Evolutionary conservation across 2,329 filamentous ascomycete species (phyloP), one percentile per base, ranked within the genome.

Genomic region (Cladosporium sp.): DNA sequence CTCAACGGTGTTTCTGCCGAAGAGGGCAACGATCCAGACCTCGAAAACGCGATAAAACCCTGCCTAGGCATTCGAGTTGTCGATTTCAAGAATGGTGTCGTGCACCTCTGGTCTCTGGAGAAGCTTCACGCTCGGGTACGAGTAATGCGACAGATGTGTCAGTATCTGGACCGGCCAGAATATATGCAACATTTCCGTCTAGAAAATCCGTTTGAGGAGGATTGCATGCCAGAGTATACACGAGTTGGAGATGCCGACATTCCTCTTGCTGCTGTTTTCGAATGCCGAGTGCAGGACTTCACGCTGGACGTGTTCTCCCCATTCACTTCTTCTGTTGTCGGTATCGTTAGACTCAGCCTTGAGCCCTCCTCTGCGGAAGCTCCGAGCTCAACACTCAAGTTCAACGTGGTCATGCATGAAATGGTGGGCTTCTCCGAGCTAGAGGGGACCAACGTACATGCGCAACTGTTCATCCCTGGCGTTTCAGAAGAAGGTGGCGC

Each of bases 331-430:
- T 93, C 93, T 72, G 92, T 92, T 10, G 88, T 98, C 67, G 95
- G 94, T 54, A 94, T 97, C 65, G 87, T 99, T 70, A 92, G 93
- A 74, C 82, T 99, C 44, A 94, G 94, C 0, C 82, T 99, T 7
- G 95, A 99, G 75, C 95, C 95, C 15, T 98, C 94, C 0, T 94
- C 92, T 58, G 93, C 94, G 2, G 90, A 96, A 73, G 94, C 93
- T 4, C 95, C 95, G 15, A 91, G 92, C 14, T 95, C 92, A 66
- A 97, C 92, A 2, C 82, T 98, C 66, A 99, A 98, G 77, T 99
- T 99, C 81, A 99, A 98, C 74, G 93, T 98, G 5, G 93, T 98
- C 36, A 97, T 99, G 92, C 93, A 96, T 74, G 93, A 98, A 75
- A 87, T 99, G 80, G 82, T 95, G 41, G 95, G 95, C 1, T 99